Base-by-base conservation (phyloP, 257 asterid genomes). In the Voacanga thouarsii region DNA sequence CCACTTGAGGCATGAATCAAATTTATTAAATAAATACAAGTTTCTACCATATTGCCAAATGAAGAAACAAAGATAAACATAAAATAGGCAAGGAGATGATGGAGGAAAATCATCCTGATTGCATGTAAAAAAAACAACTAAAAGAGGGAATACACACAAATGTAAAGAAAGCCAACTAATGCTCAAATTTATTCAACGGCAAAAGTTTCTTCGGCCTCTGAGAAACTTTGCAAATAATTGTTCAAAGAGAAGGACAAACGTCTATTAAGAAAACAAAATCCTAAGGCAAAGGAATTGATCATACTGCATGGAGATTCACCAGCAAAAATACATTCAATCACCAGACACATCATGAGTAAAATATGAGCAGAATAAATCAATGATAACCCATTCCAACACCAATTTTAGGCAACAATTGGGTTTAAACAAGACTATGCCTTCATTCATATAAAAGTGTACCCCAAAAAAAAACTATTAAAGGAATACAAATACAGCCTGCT, bases 1-100 rank as follows among this genome's bases (percentile, higher is more conserved):
- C 66, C 64, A 75, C 66, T 77, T 73, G 63, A 78, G 75, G 28
- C 75, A 76, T 49, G 56, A 21, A 77, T 51, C 23, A 30, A 78
- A 11, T 28, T 33, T 16, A 57, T 18, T 14, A 30, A 18, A 55
- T n/a, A 4, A 21, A 68, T 26, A 3, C 28, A 39, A 68, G 44
- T 41, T 23, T 57, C 53, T n/a, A 26, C 3, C 76, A 16, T 23
- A 9, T 75, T 45, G 49, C 50, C 71, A 18, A 47, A 63, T 10
- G 41, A 61, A 63, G 33, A 64, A 19, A 41, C 0, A 41, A 28
- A 47, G 75, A 10, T 15, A 7, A 19, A 21, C 60, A 39, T 0
- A 61, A 43, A 43, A 43, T 23, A 28, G 37, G 49, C 51, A 21
- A 74, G 24, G 37, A 75, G n/a, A 37, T 33, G 50, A 3, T 16